Base-by-base conservation (phyloP, 345 rosid species). In the Laguncularia racemosa region DNA sequence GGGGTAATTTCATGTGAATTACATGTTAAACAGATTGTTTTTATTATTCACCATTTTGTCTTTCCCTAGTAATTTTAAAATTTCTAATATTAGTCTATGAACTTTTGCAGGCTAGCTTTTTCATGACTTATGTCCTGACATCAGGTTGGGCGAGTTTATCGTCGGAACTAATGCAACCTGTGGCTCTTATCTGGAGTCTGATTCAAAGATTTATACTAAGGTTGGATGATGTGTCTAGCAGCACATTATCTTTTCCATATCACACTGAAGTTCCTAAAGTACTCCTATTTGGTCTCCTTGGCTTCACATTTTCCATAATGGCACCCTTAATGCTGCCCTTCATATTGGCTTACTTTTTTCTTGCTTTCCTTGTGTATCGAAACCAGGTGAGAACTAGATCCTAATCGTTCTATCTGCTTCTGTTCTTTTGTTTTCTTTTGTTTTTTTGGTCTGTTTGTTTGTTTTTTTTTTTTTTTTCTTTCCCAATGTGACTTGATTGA, bases 71-170 rank as follows among this genome's bases (percentile, higher is more conserved):
- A n/a, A 26, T 53, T 33, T 33, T 10, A 33, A 9, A 7, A 4
- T 33, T 33, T 33, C 52, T 18, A 18, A 58, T 58, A 33, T 48
- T 50, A 23, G 16, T 61, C 28, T 58, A 58, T 46, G 48, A 50
- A n/a, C 56, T 67, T 63, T 52, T 75, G 75, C 89, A 92, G 97
- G 91, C 89, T 76, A 72, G 80, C 73, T 92, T 92, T 82, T 92
- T 92, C 79, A 86, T 73, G 80, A 89, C 98, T 17, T 89, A 89
- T 56, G 82, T 86, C 54, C 70, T 89, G 61, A 82, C 96, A 57
- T 89, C 95, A 26, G 96, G 96, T 15, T 89, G 95, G 96, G 89
- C 96, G 16, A 73, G 96, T 71, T 70, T 89, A 63, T 69, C 95
- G 6, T 69, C 79, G 67, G 96, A 89, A 79, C 52, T 89, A 50